phyloP scores from a whole-genome alignment of 106 monocot species.

The Chionographis japonica region DNA sequence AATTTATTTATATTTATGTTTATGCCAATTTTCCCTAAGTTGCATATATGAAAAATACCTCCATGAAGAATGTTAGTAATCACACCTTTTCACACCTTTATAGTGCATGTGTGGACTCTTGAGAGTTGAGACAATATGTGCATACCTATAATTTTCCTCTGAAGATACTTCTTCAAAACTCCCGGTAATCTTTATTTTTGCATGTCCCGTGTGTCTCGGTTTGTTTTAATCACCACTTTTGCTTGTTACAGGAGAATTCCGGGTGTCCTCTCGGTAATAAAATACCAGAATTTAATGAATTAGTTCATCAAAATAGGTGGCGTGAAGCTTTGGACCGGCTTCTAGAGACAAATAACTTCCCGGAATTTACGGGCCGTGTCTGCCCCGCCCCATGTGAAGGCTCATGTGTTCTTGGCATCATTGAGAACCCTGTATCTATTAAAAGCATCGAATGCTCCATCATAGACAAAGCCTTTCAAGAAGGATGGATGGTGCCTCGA shows the following conservation, averaged over 20 bases:
- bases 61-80: too few relatives aligned
- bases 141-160: too few relatives aligned
- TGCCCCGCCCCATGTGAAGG: constrained; percentile 99
- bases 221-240: not conserved
- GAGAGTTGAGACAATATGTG: too few relatives aligned
- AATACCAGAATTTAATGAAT: constrained; percentile 95
- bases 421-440: constrained; percentile 96
- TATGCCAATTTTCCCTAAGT: too few relatives aligned
- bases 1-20: too few relatives aligned
- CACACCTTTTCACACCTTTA: too few relatives aligned
- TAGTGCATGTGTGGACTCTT: too few relatives aligned
- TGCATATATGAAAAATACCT: too few relatives aligned
- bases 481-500: constrained; percentile 95
- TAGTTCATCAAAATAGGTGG: constrained; percentile 94
- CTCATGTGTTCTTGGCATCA: constrained; percentile 98
- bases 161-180: too few relatives aligned
- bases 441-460: constrained; percentile 97
- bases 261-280: constrained; percentile 99
- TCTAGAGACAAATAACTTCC: constrained; percentile 99
- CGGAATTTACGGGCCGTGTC: constrained; percentile 96
- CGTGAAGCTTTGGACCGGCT: constrained; percentile 93
- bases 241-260: constrained; percentile 68
- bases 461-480: constrained; percentile 96
- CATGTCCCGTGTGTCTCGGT: not conserved
- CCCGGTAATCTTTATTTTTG: not conserved